A percentile compares a stretch with the other conserved stretches of the same genome.
Conservation (phyloP, 768 basidiomycete genomes). For the Phlebiopsis flavidoalba region DNA sequence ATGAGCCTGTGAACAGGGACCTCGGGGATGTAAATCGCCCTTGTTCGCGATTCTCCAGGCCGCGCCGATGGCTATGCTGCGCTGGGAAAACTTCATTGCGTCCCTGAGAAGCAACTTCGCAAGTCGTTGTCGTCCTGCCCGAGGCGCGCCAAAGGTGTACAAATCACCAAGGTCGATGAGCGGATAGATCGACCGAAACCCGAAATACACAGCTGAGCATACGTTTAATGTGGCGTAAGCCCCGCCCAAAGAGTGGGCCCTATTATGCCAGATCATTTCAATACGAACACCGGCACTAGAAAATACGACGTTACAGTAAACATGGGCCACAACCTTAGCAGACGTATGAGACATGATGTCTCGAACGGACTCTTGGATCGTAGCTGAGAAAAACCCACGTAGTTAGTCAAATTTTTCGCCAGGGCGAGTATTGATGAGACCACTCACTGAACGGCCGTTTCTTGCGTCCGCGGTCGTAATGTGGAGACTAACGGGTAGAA, state of each 20-base stretch:
- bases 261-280: neutral
- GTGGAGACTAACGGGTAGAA: neutral
- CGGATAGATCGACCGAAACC: neutral
- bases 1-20: neutral
- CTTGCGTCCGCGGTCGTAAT: neutral
- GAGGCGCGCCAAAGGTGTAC: neutral
- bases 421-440: no score
- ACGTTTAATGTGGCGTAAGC: neutral
- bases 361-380: neutral
- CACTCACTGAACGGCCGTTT: neutral
- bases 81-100: neutral
- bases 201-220: neutral
- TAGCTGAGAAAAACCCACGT: no score
- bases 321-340: neutral
- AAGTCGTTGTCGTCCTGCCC: neutral
- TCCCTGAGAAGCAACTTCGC: neutral
- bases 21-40: neutral
- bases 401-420: no score
- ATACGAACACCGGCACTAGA: neutral
- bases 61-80: neutral
- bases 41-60: neutral
- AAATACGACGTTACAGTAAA: neutral
- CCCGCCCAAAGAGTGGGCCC: neutral
- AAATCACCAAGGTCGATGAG: neutral
- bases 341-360: neutral